Conservation (phyloP, 208 protist genomes). For the Acanthamoeba lenticulata region DNA sequence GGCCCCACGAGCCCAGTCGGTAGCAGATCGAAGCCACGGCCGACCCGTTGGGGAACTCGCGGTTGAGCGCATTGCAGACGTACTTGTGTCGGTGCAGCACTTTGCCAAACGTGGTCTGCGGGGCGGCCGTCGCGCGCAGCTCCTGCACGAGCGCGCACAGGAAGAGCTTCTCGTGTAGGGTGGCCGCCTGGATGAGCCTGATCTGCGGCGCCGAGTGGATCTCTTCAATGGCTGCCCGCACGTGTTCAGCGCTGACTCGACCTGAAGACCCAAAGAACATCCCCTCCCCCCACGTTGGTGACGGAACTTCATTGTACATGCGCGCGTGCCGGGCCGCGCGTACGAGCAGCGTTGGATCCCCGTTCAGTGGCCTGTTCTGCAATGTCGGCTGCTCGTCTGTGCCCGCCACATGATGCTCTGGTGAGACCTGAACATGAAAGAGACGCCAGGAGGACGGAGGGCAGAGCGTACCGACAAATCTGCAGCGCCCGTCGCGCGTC, state of each 20-base stretch:
- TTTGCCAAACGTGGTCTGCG: constrained; percentile 36
- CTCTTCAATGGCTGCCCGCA: constrained; percentile 58
- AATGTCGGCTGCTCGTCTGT: constrained; percentile 70
- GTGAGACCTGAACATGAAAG: no score
- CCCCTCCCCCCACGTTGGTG: neutral
- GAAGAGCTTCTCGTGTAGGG: constrained; percentile 58
- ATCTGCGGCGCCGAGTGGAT: constrained; percentile 42
- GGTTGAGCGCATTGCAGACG: neutral
- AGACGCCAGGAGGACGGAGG: no score
- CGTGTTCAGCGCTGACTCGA: constrained; percentile 33
- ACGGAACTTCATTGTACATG: neutral
- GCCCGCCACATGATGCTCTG: no score
- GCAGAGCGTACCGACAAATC: constrained; percentile 75
- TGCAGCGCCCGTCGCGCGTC: constrained; percentile 84
- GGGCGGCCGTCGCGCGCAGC: neutral
- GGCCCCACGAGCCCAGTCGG: neutral
- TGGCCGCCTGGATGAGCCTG: neutral
- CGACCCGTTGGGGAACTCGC: constrained; percentile 10
- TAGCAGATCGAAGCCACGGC: neutral
- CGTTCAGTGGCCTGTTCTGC: constrained; percentile 37
- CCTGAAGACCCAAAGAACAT: no score
- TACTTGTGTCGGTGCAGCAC: constrained; percentile 9
- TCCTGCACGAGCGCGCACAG: constrained; percentile 56
- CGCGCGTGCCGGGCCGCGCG: neutral
- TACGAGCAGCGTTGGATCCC: no score